Conservation (phyloP, 2,329 filamentous ascomycete species). For the Pseudogymnoascus sp. region DNA sequence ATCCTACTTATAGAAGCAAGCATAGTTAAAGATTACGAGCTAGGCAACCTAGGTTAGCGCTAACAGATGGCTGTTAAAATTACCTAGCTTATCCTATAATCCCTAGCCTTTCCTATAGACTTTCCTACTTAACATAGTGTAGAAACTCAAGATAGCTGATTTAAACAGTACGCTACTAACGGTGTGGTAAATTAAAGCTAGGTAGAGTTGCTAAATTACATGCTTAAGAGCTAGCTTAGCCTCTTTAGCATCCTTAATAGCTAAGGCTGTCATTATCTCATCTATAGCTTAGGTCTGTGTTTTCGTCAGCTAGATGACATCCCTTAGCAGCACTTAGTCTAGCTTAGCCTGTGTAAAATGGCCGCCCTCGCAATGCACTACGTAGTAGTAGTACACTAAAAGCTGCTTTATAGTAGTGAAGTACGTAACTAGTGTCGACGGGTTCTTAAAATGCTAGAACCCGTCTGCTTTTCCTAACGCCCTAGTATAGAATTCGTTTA, state of each 20-base stretch:
- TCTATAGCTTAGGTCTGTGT: slow-evolving; percentile 12
- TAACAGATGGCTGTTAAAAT: slow-evolving; percentile 13
- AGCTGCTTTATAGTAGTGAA: slow-evolving; percentile 16
- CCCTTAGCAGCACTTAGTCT: background rate
- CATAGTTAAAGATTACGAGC: slow-evolving; percentile 12
- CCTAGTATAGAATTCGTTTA: slow-evolving; percentile 15
- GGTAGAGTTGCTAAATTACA: slow-evolving; percentile 12
- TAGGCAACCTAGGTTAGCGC: slow-evolving; percentile 13
- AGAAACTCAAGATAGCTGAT: slow-evolving; percentile 15
- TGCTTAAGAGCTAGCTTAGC: slow-evolving; percentile 12
- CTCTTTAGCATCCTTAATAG: slow-evolving; percentile 10
- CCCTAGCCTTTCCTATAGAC: background rate
- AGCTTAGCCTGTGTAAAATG: slow-evolving; percentile 9
- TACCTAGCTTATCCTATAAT: slow-evolving; percentile 12
- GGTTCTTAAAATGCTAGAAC: slow-evolving; percentile 15
- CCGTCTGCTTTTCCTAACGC: slow-evolving; percentile 1
- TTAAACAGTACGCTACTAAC: slow-evolving; percentile 13
- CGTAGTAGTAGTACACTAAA: slow-evolving; percentile 14
- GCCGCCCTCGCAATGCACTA: slow-evolving; percentile 10
- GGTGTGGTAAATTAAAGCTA: slow-evolving; percentile 15
- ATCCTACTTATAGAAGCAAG: slow-evolving; percentile 14
- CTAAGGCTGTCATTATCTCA: slow-evolving; percentile 11
- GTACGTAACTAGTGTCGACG: slow-evolving; percentile 13
- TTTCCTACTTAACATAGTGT: slow-evolving; percentile 9
- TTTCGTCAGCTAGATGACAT: background rate